Evolutionary conservation across 257 asterid genomes (phyloP).

Genomic region (Petunia secreta): DNA sequence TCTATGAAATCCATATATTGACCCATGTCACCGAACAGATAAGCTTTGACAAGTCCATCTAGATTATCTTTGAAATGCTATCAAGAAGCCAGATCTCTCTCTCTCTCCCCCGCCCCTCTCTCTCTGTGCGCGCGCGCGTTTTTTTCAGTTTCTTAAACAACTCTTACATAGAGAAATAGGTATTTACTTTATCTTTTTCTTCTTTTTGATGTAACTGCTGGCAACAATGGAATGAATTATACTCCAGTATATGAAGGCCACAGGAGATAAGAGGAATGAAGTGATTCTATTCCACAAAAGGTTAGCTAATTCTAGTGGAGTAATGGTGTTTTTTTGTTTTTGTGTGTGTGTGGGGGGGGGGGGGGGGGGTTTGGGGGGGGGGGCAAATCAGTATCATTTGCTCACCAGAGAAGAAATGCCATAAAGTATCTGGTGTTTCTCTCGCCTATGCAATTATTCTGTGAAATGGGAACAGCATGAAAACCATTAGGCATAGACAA

Average conservation of each 20-base stretch:
- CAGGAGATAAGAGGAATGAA: neutral
- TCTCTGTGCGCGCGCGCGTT: neutral
- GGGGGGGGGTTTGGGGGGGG: neutral
- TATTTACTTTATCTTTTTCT: neutral
- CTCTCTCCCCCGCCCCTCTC: neutral
- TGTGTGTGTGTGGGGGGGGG: neutral
- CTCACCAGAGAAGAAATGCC: conserved; percentile 97
- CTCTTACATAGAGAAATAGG: neutral
- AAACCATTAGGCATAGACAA: conserved; percentile 24
- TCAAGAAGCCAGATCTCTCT: neutral
- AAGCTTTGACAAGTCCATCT: neutral
- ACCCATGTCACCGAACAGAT: too few relatives aligned
- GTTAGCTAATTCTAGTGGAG: neutral
- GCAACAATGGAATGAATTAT: neutral
- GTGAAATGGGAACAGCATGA: conserved; percentile 32
- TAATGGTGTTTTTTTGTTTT: neutral
- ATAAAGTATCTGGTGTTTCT: conserved; percentile 90
- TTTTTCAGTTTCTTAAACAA: neutral
- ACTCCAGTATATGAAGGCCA: neutral
- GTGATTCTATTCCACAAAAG: neutral
- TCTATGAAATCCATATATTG: too few relatives aligned
- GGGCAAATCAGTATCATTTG: conserved; percentile 25
- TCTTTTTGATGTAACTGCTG: neutral
- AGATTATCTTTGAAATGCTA: neutral
- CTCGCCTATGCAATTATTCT: conserved; percentile 99